phyloP scores from a whole-genome alignment of 2,329 filamentous ascomycete genomes.

The Exophiala mesophila region DNA sequence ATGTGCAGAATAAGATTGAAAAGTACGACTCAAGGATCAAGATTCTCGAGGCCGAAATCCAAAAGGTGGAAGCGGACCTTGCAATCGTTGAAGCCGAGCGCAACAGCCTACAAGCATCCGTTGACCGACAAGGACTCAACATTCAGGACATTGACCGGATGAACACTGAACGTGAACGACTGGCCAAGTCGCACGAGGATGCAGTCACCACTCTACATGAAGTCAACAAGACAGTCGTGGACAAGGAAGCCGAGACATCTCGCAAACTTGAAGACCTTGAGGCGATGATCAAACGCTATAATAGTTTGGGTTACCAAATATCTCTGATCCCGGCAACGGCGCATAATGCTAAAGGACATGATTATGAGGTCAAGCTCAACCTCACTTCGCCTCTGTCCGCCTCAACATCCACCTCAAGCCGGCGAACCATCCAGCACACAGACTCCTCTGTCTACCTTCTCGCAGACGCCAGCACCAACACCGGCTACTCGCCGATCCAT shows the following conservation, averaged over 20 bases:
- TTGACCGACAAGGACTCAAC: constrained; percentile 90
- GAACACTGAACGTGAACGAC: constrained; percentile 87
- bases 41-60: constrained; percentile 79
- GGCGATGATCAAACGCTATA: constrained; percentile 81
- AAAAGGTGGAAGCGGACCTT: constrained; percentile 70
- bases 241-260: constrained; percentile 84
- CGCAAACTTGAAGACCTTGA: constrained; percentile 89
- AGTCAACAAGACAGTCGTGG: constrained; percentile 71
- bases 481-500: constrained; percentile 84
- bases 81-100: constrained; percentile 79
- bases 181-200: constrained; percentile 82
- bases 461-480: constrained; percentile 67
- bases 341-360: constrained; percentile 73
- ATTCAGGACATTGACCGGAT: constrained; percentile 99
- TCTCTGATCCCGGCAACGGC: constrained; percentile 82
- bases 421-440: constrained; percentile 37
- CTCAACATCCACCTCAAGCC: constrained; percentile 56
- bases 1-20: constrained; percentile 76
- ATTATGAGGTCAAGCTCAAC: constrained; percentile 81
- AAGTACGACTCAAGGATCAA: constrained; percentile 80
- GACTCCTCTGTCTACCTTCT: constrained; percentile 66
- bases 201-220: constrained; percentile 75
- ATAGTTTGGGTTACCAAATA: constrained; percentile 89
- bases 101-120: constrained; percentile 70
- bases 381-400: constrained; percentile 65